Evolutionary conservation across 2,329 filamentous ascomycete genomes (phyloP).

Genomic region (Cladobotryum protrusum): DNA sequence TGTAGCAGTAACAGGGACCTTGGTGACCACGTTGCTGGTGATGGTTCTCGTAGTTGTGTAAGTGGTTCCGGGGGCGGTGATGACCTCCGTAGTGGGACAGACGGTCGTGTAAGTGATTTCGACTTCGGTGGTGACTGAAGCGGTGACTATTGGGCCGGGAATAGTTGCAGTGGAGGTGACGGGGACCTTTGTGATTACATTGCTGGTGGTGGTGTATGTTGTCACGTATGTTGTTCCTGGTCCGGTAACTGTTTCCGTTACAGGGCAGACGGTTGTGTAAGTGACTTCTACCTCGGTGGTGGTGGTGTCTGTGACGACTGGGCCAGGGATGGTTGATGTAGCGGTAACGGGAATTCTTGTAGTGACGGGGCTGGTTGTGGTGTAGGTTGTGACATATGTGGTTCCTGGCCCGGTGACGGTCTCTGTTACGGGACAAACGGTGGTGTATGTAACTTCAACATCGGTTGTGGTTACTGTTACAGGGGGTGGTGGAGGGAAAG

Average conservation of each 20-base stretch:
- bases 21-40: slow-evolving; percentile 22
- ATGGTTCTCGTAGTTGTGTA: slow-evolving; percentile 20
- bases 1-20: slow-evolving; percentile 24
- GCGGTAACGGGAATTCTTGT: slow-evolving; percentile 25
- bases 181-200: slow-evolving; percentile 23
- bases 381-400: slow-evolving; percentile 23
- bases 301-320: slow-evolving; percentile 20
- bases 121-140: slow-evolving; percentile 17
- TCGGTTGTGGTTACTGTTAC: slow-evolving; percentile 25
- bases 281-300: slow-evolving; percentile 26
- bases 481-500: slow-evolving; percentile 30
- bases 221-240: slow-evolving; percentile 25
- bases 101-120: slow-evolving; percentile 35
- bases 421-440: slow-evolving; percentile 28
- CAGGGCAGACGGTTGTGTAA: slow-evolving; percentile 33
- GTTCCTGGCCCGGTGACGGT: slow-evolving; percentile 30
- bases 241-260: slow-evolving; percentile 30
- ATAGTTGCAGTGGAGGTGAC: slow-evolving; percentile 26
- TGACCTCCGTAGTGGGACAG: slow-evolving; percentile 30
- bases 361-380: slow-evolving; percentile 20
- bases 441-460: slow-evolving; percentile 35
- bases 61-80: slow-evolving; percentile 29
- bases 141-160: slow-evolving; percentile 21
- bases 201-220: slow-evolving; percentile 21
- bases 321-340: slow-evolving; percentile 24